A percentile compares a stretch with the other conserved stretches of the same genome.
Conservation (phyloP, 768 basidiomycete species). For the Tylopilus plumbeoviolaceoides region DNA sequence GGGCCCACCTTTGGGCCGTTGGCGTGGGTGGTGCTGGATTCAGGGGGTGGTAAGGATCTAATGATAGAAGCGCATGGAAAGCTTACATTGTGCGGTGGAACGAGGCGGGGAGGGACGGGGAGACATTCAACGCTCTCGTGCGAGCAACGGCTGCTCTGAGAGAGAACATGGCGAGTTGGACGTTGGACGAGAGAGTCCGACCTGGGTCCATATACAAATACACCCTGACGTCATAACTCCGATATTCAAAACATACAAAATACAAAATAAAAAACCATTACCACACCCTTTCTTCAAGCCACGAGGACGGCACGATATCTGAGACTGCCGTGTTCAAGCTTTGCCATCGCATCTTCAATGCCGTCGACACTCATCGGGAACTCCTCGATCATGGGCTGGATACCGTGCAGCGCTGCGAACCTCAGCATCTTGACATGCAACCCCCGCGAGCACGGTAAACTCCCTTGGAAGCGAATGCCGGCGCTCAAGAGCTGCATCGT, state of each 20-base stretch:
- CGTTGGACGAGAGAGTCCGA: background rate
- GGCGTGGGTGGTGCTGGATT: conserved; percentile 50
- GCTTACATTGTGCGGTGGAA: conserved; percentile 7
- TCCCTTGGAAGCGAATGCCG: conserved; percentile 26
- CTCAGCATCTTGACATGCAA: conserved; percentile 30
- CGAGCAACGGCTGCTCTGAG: conserved; percentile 8
- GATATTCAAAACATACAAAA: background rate
- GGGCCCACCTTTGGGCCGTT: conserved; percentile 48
- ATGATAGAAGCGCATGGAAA: background rate
- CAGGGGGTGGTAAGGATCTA: conserved; percentile 2
- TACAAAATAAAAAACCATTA: background rate
- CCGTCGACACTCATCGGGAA: conserved; percentile 32
- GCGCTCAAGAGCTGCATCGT: conserved; percentile 9
- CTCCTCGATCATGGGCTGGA: conserved; percentile 29
- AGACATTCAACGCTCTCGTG: background rate
- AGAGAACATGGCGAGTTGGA: conserved; percentile 10
- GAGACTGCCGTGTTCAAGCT: conserved; percentile 23
- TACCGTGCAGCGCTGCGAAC: conserved; percentile 30
- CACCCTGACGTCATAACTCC: background rate
- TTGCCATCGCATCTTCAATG: conserved; percentile 26
- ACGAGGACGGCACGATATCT: conserved; percentile 32
- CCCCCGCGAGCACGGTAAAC: conserved; percentile 24
- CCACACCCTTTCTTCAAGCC: background rate
- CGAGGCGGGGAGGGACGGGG: background rate
- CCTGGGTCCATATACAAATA: background rate